These are phyloP conservation scores for Naganishia vaughanmartiniae DNA, from an alignment of 768 basidiomycete species.

Conservation along the genomic window DNA sequence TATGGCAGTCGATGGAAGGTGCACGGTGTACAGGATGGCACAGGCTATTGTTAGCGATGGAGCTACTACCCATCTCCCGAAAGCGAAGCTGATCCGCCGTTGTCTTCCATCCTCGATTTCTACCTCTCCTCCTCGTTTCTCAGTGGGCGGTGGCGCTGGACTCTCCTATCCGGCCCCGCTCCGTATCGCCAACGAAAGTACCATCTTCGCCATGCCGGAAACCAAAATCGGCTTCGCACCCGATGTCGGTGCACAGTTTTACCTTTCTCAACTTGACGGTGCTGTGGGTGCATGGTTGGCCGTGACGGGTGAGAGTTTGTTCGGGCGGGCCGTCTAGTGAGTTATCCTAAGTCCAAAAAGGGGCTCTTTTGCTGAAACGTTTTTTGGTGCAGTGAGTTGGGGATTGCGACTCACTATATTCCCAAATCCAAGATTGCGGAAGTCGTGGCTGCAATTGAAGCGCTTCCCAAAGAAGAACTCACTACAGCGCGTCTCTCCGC, in stretches of 20 bases:
- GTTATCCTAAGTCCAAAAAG: constrained; percentile 48
- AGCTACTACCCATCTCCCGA: not conserved
- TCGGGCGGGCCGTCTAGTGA: constrained; percentile 81
- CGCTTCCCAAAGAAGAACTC: constrained; percentile 51
- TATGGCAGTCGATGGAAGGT: too few species aligned
- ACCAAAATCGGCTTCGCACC: constrained; percentile 61
- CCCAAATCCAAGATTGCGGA: constrained; percentile 70
- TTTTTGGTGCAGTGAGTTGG: constrained; percentile 65
- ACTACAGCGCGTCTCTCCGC: constrained; percentile 53
- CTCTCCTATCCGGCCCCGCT: constrained; percentile 79
- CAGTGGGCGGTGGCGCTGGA: constrained; percentile 96
- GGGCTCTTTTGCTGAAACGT: constrained; percentile 6
- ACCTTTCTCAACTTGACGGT: constrained; percentile 85
- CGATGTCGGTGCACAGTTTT: constrained; percentile 89
- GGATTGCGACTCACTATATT: constrained; percentile 90
- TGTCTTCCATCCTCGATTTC: constrained; percentile 18
- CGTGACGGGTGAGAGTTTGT: constrained; percentile 69
- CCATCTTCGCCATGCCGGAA: constrained; percentile 93
- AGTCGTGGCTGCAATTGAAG: constrained; percentile 66
- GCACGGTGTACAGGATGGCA: too few species aligned
- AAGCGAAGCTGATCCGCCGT: not conserved
- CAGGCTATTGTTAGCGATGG: too few species aligned
- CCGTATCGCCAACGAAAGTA: constrained; percentile 89
- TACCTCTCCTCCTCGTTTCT: constrained; percentile 21
- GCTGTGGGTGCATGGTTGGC: constrained; percentile 90